These are phyloP conservation scores for Suhomyces chickasaworum DNA, from an alignment of 1,139 yeast genomes.

Conservation along the genomic window DNA sequence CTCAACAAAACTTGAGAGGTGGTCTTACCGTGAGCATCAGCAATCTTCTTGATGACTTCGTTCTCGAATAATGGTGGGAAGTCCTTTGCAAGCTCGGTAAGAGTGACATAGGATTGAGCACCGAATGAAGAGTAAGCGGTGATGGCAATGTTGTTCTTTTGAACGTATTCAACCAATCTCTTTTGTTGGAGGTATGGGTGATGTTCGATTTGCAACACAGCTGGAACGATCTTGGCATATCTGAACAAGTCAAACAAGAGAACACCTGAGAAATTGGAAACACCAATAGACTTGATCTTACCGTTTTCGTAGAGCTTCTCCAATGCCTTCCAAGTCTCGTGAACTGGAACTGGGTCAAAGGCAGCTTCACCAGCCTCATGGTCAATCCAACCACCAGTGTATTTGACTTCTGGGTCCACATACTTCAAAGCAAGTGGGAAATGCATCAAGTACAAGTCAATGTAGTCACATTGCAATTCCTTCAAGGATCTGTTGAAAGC, in stretches of 20 bases:
- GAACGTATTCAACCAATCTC: conserved; percentile 62
- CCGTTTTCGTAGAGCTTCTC: conserved; percentile 62
- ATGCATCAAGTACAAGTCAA: conserved; percentile 76
- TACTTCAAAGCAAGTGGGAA: conserved; percentile 78
- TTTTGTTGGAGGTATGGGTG: conserved; percentile 89
- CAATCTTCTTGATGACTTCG: conserved; percentile 53
- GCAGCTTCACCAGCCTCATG: conserved; percentile 50
- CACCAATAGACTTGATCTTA: conserved; percentile 74
- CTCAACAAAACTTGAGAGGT: conserved; percentile 70
- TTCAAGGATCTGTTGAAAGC: conserved; percentile 65
- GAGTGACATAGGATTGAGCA: conserved; percentile 68
- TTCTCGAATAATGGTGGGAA: conserved; percentile 60
- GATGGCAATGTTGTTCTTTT: conserved; percentile 62
- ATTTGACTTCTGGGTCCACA: conserved; percentile 70
- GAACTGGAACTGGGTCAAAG: conserved; percentile 69
- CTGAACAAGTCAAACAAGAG: conserved; percentile 73
- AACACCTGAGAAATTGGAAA: conserved; percentile 77
- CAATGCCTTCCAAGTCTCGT: conserved; percentile 79
- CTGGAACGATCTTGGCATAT: conserved; percentile 73
- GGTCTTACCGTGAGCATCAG: conserved; percentile 51
- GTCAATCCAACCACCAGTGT: conserved; percentile 78
- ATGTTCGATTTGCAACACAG: conserved; percentile 85
- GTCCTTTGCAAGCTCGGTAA: conserved; percentile 53
- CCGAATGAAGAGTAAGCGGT: conserved; percentile 89
- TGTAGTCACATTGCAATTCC: conserved; percentile 67